Base-by-base conservation (phyloP, 2,329 filamentous ascomycete genomes). In the Fusarium udum region DNA sequence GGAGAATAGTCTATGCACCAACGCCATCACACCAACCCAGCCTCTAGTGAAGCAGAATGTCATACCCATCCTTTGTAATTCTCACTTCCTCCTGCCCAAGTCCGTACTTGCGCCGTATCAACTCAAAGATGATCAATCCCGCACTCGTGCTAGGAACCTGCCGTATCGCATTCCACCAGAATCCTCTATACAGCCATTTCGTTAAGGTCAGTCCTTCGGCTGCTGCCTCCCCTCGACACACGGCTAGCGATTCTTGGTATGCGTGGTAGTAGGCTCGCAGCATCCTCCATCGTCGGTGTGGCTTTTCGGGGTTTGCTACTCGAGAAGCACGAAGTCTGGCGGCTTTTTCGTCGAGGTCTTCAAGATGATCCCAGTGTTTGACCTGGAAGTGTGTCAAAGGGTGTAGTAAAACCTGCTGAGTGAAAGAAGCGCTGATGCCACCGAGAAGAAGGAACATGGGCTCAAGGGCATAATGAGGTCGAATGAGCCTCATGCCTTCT, bases 101-200 rank as follows among this genome's bases (percentile, higher is more conserved):
- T 4, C 91, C 91, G 75, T 94, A 95, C 81, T 93, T 93, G 40
- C 92, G 85, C 64, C 93, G 85, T 42, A 94, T 90, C 49, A 95
- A 79, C 82, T 95, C 93, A 79, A 95, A 95, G 26, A 94, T 93
- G 74, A 95, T 93, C 67, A 95, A 79, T 0, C 92, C 93, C 0
- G 92, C 92, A 67, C 91, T 92, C 4, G 93, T 95, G 78, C 92
- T 93, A 1, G 93, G 93, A 4, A 93, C 91, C 81, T 94, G 92
- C 10, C 91, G 85, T 59, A 94, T 87, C 2, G 92, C 92, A 61
- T 88, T 91, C 87, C 89, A 89, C 86, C 92, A 90, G 79, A 95
- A 94, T 18, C 90, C 92, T 10, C 89, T 85, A 78, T 92, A 95
- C 11, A 95, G 81, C 88, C 92, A 95, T 20, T 83, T 85, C 28